A percentile compares a stretch with the other conserved stretches of the same genome.
These are phyloP conservation scores for Sarocladiaceae sp. DNA, from an alignment of 2,329 filamentous ascomycete genomes.

Conservation along the genomic window DNA sequence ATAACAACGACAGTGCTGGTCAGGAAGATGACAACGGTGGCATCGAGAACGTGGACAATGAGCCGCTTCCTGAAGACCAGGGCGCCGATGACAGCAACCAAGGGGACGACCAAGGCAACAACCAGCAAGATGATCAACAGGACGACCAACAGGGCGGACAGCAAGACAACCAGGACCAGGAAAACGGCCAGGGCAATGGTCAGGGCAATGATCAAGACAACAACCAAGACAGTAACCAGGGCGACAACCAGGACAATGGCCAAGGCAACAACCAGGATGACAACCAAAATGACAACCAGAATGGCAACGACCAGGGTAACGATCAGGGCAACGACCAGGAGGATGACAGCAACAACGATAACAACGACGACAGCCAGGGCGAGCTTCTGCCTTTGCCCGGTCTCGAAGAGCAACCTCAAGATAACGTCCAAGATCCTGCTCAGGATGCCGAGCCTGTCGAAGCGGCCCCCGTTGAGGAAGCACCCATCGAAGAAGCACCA, in stretches of 20 bases:
- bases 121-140: background rate
- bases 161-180: background rate
- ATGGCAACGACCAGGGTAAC: background rate
- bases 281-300: background rate
- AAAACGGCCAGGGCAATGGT: background rate
- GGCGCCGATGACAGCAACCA: constrained; percentile 11
- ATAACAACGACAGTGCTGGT: constrained; percentile 2
- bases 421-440: background rate
- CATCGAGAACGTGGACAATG: background rate
- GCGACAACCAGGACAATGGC: background rate
- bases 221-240: constrained; percentile 7
- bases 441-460: background rate
- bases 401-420: background rate
- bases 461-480: background rate
- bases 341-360: constrained; percentile 9
- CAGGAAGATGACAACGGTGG: constrained; percentile 4
- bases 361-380: background rate
- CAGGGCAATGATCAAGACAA: background rate
- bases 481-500: background rate
- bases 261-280: background rate
- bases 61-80: background rate
- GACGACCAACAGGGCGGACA: background rate
- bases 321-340: background rate
- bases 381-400: background rate
- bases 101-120: background rate